These are phyloP conservation scores for Basidiobolus heterosporus DNA, from an alignment of 371 early-diverging fungal genomes.

Conservation along the genomic window DNA sequence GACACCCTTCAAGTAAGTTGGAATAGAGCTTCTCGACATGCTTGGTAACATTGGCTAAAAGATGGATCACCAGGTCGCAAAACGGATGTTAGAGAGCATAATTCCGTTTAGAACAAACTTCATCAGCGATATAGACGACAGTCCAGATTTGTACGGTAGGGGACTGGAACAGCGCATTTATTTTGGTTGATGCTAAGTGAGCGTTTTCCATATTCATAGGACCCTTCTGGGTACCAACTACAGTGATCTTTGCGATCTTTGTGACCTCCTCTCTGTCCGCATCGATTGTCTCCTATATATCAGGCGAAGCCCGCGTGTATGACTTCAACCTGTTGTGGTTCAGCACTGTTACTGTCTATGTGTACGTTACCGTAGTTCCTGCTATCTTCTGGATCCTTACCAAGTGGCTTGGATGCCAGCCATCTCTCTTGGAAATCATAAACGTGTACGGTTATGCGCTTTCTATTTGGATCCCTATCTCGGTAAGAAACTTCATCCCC, in stretches of 20 bases:
- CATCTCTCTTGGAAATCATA: slow-evolving; percentile 62
- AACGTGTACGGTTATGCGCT: slow-evolving; percentile 83
- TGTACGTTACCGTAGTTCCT: slow-evolving; percentile 56
- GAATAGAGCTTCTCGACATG: no score
- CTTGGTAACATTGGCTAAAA: no score
- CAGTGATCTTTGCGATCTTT: slow-evolving; percentile 82
- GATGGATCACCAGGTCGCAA: no score
- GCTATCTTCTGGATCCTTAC: slow-evolving; percentile 59
- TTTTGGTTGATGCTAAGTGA: no score
- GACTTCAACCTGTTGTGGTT: slow-evolving; percentile 66
- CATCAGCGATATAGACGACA: no score
- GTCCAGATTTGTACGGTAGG: slow-evolving; percentile 44
- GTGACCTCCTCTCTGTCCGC: slow-evolving; percentile 82
- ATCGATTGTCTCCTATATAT: slow-evolving; percentile 56
- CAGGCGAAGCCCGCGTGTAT: slow-evolving; percentile 27
- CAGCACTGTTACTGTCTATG: slow-evolving; percentile 63
- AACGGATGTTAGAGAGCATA: no score
- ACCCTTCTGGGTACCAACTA: slow-evolving; percentile 91
- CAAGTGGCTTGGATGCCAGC: slow-evolving; percentile 68
- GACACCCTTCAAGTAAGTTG: slow-evolving; percentile 55
- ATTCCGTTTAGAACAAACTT: no score
- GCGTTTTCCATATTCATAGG: slow-evolving; percentile 29
- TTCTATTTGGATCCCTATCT: slow-evolving; percentile 80
- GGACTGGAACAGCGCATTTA: no score
- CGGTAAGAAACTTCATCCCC: slow-evolving; percentile 28